Conservation (phyloP, 495 filamentous ascomycete genomes). For the Geoglossum glabrum region DNA sequence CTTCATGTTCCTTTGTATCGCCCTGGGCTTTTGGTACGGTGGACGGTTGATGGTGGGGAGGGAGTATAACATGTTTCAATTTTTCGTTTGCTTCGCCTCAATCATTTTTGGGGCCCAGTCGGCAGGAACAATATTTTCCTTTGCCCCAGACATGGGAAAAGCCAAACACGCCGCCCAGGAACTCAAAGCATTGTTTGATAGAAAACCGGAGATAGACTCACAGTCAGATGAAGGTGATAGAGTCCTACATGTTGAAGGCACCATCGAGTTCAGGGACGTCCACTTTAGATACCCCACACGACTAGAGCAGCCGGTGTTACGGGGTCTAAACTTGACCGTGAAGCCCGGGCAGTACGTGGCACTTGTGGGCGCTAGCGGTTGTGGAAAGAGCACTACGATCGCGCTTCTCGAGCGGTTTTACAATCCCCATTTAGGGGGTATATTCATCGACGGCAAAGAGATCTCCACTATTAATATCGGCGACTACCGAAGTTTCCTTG, state of each 20-base stretch:
- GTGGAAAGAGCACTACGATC: conserved; percentile 71
- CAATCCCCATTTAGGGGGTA: conserved; percentile 49
- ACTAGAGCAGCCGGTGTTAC: conserved; percentile 59
- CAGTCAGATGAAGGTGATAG: conserved; percentile 58
- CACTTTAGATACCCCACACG: conserved; percentile 68
- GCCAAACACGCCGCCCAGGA: conserved; percentile 59
- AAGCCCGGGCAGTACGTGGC: conserved; percentile 63
- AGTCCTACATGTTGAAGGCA: conserved; percentile 37
- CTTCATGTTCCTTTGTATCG: conserved; percentile 60
- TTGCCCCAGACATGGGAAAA: conserved; percentile 74
- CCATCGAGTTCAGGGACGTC: conserved; percentile 59
- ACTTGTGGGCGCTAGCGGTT: conserved; percentile 63
- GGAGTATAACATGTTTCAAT: conserved; percentile 58
- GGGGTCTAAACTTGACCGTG: conserved; percentile 49
- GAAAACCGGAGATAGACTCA: conserved; percentile 54
- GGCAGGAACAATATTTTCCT: conserved; percentile 73
- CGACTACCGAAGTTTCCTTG: conserved; percentile 53
- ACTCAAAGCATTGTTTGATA: conserved; percentile 62
- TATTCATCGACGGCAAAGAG: conserved; percentile 55
- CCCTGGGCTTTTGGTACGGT: conserved; percentile 90
- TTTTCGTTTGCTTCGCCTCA: conserved; percentile 67
- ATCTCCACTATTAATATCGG: conserved; percentile 58
- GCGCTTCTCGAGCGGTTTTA: conserved; percentile 70
- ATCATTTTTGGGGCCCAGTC: conserved; percentile 71
- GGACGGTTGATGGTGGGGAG: conserved; percentile 50